Conservation (phyloP, 768 basidiomycete genomes). For the Podaxis pistillaris region DNA sequence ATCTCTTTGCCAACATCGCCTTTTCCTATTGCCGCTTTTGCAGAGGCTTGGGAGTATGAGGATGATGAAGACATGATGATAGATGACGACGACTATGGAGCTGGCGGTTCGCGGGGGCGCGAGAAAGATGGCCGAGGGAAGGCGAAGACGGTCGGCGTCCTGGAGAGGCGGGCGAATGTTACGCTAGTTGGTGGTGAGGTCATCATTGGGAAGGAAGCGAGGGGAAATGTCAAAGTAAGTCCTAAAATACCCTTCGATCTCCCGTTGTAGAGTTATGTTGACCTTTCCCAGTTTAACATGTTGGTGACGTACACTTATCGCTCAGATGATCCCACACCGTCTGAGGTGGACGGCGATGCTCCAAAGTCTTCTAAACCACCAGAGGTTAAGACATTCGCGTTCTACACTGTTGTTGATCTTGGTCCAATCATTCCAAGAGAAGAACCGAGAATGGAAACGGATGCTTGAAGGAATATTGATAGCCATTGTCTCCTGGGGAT, state of each 20-base stretch:
- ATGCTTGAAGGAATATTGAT: not conserved
- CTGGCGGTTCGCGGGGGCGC: conserved; percentile 37
- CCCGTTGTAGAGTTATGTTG: not conserved
- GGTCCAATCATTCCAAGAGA: conserved; percentile 68
- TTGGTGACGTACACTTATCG: conserved; percentile 92
- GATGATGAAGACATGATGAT: conserved; percentile 92
- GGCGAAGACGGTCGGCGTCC: conserved; percentile 67
- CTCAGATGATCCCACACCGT: conserved; percentile 77
- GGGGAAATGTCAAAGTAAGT: conserved; percentile 76
- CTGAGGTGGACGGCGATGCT: conserved; percentile 48
- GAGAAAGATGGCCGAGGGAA: conserved; percentile 48
- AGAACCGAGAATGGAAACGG: conserved; percentile 32
- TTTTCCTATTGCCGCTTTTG: conserved; percentile 86
- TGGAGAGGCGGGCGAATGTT: conserved; percentile 88
- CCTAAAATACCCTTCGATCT: not conserved
- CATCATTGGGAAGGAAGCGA: conserved; percentile 76
- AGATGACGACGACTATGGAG: conserved; percentile 47
- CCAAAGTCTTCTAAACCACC: conserved; percentile 45
- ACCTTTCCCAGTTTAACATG: conserved; percentile 83
- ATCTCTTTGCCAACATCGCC: conserved; percentile 74
- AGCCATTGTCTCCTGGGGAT: not conserved
- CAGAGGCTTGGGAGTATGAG: conserved; percentile 98
- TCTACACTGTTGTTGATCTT: conserved; percentile 82
- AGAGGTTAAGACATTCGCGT: conserved; percentile 86
- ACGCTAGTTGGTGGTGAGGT: conserved; percentile 90